phyloP scores from a whole-genome alignment of 1,139 yeast species.

The Geotrichum australiense region DNA sequence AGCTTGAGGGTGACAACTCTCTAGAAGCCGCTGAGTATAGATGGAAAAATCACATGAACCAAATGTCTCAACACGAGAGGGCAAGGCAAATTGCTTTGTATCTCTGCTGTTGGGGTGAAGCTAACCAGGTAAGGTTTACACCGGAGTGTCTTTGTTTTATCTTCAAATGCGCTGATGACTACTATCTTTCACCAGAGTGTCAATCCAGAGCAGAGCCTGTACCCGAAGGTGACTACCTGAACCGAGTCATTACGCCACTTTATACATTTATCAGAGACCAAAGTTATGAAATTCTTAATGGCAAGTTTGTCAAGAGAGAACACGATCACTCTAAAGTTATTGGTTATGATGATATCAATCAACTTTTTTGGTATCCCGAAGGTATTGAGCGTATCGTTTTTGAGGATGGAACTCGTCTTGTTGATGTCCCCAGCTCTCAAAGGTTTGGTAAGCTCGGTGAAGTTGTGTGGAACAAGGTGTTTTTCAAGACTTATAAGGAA shows the following conservation, averaged over 20 bases:
- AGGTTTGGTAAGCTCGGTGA: constrained; percentile 88
- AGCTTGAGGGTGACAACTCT: constrained; percentile 79
- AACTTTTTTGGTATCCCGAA: constrained; percentile 98
- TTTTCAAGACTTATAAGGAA: constrained; percentile 94
- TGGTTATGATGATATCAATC: constrained; percentile 98
- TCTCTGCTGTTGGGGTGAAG: constrained; percentile 95
- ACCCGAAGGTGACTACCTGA: constrained; percentile 93
- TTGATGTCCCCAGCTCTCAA: constrained; percentile 84
- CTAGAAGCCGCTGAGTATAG: constrained; percentile 74
- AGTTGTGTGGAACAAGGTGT: constrained; percentile 84
- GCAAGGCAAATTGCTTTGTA: constrained; percentile 86
- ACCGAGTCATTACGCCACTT: constrained; percentile 85
- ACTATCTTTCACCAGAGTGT: constrained; percentile 80
- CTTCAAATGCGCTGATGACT: constrained; percentile 87
- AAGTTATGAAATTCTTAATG: constrained; percentile 90
- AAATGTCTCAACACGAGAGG: constrained; percentile 63
- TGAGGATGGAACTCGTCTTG: constrained; percentile 85
- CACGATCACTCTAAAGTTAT: constrained; percentile 88
- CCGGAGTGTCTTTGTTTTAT: constrained; percentile 91
- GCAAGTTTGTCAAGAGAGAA: constrained; percentile 95
- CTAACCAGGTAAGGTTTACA: constrained; percentile 91
- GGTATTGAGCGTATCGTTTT: constrained; percentile 90
- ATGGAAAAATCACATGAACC: constrained; percentile 76
- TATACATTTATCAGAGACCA: constrained; percentile 88
- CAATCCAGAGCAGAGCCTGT: constrained; percentile 68